Conservation (phyloP, 208 protist species). For the Acanthamoeba healyi region DNA sequence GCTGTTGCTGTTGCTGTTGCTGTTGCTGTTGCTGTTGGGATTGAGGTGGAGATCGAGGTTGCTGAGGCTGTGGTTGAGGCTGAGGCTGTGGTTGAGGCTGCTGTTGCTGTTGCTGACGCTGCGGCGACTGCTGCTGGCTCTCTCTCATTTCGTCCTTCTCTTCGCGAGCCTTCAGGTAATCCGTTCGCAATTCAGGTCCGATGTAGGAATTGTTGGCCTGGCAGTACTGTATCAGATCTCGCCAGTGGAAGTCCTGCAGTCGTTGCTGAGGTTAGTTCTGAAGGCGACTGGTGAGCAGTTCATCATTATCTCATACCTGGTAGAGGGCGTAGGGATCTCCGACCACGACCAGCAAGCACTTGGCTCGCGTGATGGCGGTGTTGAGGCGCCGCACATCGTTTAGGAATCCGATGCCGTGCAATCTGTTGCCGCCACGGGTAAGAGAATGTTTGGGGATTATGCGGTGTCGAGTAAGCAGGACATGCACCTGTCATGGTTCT, state of each 20-base stretch:
- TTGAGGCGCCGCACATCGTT: background rate
- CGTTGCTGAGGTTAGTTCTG: background rate
- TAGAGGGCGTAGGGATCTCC: background rate
- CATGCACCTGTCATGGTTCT: background rate
- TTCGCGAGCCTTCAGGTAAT: background rate
- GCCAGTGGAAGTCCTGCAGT: constrained; percentile 2
- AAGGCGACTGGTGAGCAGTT: background rate
- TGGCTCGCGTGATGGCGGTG: background rate
- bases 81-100: background rate
- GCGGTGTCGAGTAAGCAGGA: no score
- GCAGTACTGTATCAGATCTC: background rate
- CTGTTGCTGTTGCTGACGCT: background rate
- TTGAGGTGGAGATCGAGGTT: no score
- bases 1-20: background rate
- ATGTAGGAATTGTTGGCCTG: background rate
- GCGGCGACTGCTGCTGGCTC: no score
- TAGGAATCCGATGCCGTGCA: constrained; percentile 12
- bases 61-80: background rate
- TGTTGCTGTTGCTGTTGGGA: background rate
- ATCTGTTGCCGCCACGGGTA: background rate
- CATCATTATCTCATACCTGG: no score
- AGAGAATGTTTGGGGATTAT: background rate
- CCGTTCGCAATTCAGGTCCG: background rate
- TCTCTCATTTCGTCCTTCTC: background rate
- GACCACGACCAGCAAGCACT: background rate